A percentile compares a stretch with the other conserved stretches of the same genome.
phyloP scores from a whole-genome alignment of 78 protist species.

The Tieghemostelium lacteum region DNA sequence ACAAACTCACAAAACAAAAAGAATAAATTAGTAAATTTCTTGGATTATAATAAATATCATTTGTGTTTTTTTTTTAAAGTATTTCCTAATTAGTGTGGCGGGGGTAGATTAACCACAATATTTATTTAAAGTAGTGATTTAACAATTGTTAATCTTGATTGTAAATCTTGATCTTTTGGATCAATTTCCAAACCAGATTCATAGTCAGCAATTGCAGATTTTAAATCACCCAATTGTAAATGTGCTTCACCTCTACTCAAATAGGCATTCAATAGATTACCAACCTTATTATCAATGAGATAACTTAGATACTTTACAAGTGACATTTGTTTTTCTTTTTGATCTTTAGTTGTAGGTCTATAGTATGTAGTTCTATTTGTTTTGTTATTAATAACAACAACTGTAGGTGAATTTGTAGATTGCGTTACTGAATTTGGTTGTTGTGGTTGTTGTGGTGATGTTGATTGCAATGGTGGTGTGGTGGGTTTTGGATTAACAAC shows the following conservation, averaged over 20 bases:
- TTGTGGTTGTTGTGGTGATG: neutral
- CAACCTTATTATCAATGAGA: conserved; percentile 22
- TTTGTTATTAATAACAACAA: too few relatives aligned
- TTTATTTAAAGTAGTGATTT: too few relatives aligned
- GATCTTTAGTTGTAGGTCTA: neutral
- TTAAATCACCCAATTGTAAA: conserved; percentile 6
- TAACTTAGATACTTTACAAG: conserved; percentile 13
- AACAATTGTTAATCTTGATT: too few relatives aligned
- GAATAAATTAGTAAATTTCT: too few relatives aligned
- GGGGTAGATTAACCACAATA: too few relatives aligned
- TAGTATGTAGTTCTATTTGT: neutral
- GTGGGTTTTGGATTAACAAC: neutral
- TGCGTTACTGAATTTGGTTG: neutral
- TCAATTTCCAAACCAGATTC: neutral
- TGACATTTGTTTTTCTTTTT: neutral
- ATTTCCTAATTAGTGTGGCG: too few relatives aligned
- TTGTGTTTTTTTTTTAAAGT: too few relatives aligned
- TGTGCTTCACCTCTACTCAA: conserved; percentile 47
- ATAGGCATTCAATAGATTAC: neutral
- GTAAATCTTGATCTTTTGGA: conserved; percentile 14
- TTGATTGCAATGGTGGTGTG: neutral
- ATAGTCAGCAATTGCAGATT: conserved; percentile 14
- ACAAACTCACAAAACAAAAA: too few relatives aligned
- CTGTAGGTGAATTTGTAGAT: neutral
- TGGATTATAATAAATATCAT: too few relatives aligned